Evolutionary conservation across 129 eudicot species (phyloP), one percentile per base, ranked within the genome.

Genomic region (Centrapalus pauciflorus): DNA sequence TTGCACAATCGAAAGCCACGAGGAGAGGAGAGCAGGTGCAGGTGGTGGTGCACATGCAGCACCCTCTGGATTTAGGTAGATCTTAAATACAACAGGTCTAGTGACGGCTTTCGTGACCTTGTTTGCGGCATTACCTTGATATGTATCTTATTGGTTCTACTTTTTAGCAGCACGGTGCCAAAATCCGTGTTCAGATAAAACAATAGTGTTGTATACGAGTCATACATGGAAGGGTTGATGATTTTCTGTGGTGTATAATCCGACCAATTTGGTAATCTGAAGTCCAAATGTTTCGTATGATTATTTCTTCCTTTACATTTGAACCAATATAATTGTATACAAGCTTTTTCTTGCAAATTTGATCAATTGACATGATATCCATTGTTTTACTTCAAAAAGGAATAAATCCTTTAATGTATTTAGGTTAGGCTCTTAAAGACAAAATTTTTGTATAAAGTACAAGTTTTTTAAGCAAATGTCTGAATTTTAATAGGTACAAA

Each of bases 11-110:
- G 0, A 80, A 67, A 69, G 96, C 92, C 11, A 74, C 54, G 46
- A 80, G 96, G 74, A 76, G 84, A 75, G 81, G 70, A 59, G n/a
- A n/a, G 76, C 81, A 5, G 82, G 80, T 25, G 79, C 79, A 12
- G 83, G 82, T 27, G 81, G 68, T 19, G 83, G 87, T 45, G 81
- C 96, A 24, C 89, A 74, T 73, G 81, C 85, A 12, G 77, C 92
- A 14, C 81, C 95, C 0, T 84, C 87, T 21, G 90, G 88, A 25
- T 84, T 79, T 29, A 78, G 95, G 72, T 87, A 58, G 70, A 48
- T 55, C 23, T 34, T 9, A 30, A 24, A 26, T 24, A 29, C 26
- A 13, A 30, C 5, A 2, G 34, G 27, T 28, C 30, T 38, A 32
- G 17, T 0, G 59, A 19, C 30, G 21, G 21, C 45, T 8, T 43